A percentile compares a stretch with the other conserved stretches of the same genome.
Evolutionary conservation across 306 rosid genomes (phyloP).

Genomic region (Canavalia ensiformis): DNA sequence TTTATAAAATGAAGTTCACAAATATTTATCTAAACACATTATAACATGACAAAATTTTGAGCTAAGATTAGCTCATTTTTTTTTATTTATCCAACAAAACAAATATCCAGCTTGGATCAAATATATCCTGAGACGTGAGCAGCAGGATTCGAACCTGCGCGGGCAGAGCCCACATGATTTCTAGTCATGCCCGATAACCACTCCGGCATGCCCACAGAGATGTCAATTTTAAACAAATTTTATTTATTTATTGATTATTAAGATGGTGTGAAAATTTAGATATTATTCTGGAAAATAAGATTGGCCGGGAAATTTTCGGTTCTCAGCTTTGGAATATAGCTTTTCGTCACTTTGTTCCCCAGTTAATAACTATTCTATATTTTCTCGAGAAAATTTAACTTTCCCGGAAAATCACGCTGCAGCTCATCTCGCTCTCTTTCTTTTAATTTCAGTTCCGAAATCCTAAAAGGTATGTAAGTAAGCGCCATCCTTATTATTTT

Average conservation of each 20-base stretch:
- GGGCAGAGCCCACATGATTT: conserved; percentile 36
- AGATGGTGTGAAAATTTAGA: neutral
- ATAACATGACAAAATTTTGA: neutral
- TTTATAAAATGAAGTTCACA: too few species aligned
- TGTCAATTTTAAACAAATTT: too few species aligned
- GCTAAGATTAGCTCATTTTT: too few species aligned
- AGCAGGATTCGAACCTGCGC: conserved; percentile 48
- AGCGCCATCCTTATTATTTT: neutral
- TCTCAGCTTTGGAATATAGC: conserved; percentile 8
- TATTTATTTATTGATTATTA: too few species aligned
- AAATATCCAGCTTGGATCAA: too few species aligned
- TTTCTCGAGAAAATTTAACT: conserved; percentile 39
- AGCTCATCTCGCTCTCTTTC: neutral
- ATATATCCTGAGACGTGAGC: neutral
- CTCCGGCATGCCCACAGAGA: conserved; percentile 30
- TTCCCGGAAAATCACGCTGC: conserved; percentile 39
- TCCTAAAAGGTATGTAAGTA: conserved; percentile 43
- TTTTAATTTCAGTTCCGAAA: neutral
- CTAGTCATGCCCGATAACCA: conserved; percentile 43
- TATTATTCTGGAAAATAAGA: conserved; percentile 22
- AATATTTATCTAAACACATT: too few species aligned
- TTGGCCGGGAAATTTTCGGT: neutral
- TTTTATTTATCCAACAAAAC: neutral
- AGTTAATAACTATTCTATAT: conserved; percentile 3
- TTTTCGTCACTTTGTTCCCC: conserved; percentile 14